A percentile compares a stretch with the other conserved stretches of the same genome.
phyloP scores from a whole-genome alignment of 768 basidiomycete species.

The Termitomyces sp. region DNA sequence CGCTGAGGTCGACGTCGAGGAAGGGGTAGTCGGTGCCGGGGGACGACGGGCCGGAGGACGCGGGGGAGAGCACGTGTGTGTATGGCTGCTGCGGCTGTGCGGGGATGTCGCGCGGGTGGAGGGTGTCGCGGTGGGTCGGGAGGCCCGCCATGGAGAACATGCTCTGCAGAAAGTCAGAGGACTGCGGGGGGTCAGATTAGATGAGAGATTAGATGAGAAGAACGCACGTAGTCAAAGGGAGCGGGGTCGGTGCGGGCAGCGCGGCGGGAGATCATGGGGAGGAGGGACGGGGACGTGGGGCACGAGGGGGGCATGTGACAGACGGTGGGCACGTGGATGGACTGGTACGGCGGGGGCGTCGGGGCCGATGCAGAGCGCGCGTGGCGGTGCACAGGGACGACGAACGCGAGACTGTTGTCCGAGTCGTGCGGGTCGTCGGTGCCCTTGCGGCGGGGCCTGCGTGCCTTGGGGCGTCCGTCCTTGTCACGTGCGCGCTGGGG shows the following conservation, averaged over 20 bases:
- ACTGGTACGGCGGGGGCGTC: slow-evolving; percentile 62
- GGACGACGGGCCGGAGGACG: slow-evolving; percentile 43
- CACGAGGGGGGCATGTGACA: slow-evolving; percentile 49
- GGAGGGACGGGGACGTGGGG: slow-evolving; percentile 54
- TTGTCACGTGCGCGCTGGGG: slow-evolving; percentile 60
- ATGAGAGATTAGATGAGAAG: not conserved
- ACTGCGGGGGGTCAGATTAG: slow-evolving; percentile 23
- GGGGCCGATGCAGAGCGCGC: slow-evolving; percentile 49
- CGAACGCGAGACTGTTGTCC: slow-evolving; percentile 34
- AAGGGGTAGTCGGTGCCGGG: slow-evolving; percentile 16
- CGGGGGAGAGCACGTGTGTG: slow-evolving; percentile 28
- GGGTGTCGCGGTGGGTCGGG: slow-evolving; percentile 13
- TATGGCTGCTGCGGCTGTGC: too few relatives aligned
- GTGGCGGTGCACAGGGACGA: slow-evolving; percentile 28
- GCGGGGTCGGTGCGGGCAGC: slow-evolving; percentile 45
- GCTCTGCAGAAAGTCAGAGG: slow-evolving; percentile 43
- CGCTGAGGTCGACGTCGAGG: slow-evolving; percentile 16
- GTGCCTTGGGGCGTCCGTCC: slow-evolving; percentile 36
- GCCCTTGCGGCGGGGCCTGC: slow-evolving; percentile 1
- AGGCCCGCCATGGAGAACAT: slow-evolving; percentile 33
- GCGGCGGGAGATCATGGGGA: slow-evolving; percentile 57
- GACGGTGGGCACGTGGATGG: slow-evolving; percentile 64
- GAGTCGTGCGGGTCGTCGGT: slow-evolving; percentile 24
- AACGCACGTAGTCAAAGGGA: slow-evolving; percentile 28
- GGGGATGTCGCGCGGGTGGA: slow-evolving; percentile 21